Conservation (phyloP, 257 asterid species). For the Solanum okadae region DNA sequence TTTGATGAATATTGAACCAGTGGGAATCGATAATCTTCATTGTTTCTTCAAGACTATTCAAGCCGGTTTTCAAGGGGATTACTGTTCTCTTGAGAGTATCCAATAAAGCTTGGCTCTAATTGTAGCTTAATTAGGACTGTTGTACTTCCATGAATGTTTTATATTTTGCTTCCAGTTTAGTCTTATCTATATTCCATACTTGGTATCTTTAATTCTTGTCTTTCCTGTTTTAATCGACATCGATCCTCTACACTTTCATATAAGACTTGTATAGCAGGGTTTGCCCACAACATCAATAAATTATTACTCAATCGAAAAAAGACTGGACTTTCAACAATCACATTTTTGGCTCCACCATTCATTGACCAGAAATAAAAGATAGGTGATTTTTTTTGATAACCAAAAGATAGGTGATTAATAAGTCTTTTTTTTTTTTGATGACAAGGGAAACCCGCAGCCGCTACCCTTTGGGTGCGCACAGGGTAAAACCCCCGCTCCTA, state of each 20-base stretch:
- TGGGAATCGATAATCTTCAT: neutral
- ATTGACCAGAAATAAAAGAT: neutral
- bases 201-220: neutral
- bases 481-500: too few species aligned
- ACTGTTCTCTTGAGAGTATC: neutral
- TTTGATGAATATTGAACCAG: neutral
- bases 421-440: too few species aligned
- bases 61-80: neutral
- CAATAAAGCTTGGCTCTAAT: neutral
- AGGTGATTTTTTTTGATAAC: too few species aligned
- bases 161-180: neutral
- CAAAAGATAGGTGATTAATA: too few species aligned
- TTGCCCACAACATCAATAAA: neutral
- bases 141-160: neutral
- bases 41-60: neutral
- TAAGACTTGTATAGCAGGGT: neutral
- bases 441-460: too few species aligned
- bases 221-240: neutral
- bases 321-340: neutral
- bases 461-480: too few species aligned
- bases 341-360: neutral
- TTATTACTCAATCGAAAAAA: neutral
- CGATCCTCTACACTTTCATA: neutral
- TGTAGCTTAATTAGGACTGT: neutral
- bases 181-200: neutral